A percentile compares a stretch with the other conserved stretches of the same genome.
phyloP scores from a whole-genome alignment of 78 protist genomes.

The Dictyostelium firmibasis region DNA sequence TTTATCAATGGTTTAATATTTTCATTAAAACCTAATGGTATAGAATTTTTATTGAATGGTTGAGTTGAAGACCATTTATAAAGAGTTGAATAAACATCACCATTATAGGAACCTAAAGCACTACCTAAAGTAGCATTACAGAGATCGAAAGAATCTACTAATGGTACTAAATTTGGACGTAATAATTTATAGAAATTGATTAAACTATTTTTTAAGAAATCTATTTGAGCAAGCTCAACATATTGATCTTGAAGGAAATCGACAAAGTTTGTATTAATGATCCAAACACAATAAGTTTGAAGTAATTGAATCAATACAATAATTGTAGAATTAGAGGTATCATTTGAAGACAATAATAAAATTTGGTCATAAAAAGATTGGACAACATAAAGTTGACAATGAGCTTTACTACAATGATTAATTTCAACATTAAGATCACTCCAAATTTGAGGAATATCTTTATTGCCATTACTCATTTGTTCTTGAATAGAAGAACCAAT shows the following conservation, averaged over 20 bases:
- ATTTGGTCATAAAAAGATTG: conserved; percentile 14
- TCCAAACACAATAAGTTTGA: conserved; percentile 5
- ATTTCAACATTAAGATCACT: conserved; percentile 19
- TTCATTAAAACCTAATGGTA: conserved; percentile 5
- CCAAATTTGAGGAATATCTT: conserved; percentile 23
- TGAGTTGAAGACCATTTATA: conserved; percentile 45
- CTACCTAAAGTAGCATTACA: conserved; percentile 50
- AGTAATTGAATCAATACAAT: conserved; percentile 8
- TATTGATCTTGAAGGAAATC: conserved; percentile 27
- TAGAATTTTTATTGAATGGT: conserved; percentile 55
- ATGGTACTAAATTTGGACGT: conserved; percentile 69
- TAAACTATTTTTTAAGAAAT: neutral
- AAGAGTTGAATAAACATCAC: conserved; percentile 78
- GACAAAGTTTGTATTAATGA: neutral
- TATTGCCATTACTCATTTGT: neutral
- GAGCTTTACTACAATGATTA: conserved; percentile 43
- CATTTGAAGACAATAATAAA: neutral
- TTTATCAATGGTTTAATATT: neutral
- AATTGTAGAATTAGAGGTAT: neutral
- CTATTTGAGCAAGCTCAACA: neutral
- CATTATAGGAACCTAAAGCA: conserved; percentile 77
- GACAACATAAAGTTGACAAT: conserved; percentile 47
- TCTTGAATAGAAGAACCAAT: conserved; percentile 7
- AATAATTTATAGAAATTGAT: neutral
- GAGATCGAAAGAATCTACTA: conserved; percentile 79